Conservation (phyloP, 179 eudicot species). For the Drosera spatulata region DNA sequence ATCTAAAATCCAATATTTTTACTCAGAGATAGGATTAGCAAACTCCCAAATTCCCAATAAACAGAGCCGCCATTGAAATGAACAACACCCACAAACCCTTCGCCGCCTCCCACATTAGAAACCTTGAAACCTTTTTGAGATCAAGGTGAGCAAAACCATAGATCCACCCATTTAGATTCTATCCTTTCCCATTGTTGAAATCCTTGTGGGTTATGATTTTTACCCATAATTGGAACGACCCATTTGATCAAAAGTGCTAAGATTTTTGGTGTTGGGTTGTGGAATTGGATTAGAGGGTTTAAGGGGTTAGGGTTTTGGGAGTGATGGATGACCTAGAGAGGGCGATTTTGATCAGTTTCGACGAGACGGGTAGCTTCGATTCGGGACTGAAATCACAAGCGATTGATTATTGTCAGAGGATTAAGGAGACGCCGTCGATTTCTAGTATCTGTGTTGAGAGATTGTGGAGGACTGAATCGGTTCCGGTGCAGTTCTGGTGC, state of each 20-base stretch:
- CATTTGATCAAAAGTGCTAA: not conserved
- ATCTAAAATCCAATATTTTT: no score
- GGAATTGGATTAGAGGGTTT: not conserved
- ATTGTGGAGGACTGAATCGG: slow-evolving; percentile 34
- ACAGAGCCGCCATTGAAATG: no score
- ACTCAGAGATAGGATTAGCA: no score
- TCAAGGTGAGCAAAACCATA: not conserved
- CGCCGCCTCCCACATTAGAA: not conserved
- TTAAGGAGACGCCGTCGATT: slow-evolving; percentile 54
- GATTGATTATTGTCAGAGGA: slow-evolving; percentile 53
- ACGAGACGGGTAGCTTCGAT: slow-evolving; percentile 65
- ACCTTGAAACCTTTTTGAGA: not conserved
- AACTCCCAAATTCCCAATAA: no score
- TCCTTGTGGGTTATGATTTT: not conserved
- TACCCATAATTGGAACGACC: not conserved
- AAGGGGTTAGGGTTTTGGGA: slow-evolving; percentile 1
- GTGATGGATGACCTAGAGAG: slow-evolving; percentile 89
- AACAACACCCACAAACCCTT: no score
- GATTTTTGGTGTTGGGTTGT: not conserved
- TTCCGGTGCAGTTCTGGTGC: slow-evolving; percentile 91
- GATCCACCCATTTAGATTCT: not conserved
- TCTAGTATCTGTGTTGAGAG: slow-evolving; percentile 63
- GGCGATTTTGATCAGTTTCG: slow-evolving; percentile 80
- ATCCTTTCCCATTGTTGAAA: slow-evolving; percentile 2
- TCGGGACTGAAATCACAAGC: slow-evolving; percentile 64